Base-by-base conservation (phyloP, 805 yeast genomes). In the Cyberlindnera meyerae region DNA sequence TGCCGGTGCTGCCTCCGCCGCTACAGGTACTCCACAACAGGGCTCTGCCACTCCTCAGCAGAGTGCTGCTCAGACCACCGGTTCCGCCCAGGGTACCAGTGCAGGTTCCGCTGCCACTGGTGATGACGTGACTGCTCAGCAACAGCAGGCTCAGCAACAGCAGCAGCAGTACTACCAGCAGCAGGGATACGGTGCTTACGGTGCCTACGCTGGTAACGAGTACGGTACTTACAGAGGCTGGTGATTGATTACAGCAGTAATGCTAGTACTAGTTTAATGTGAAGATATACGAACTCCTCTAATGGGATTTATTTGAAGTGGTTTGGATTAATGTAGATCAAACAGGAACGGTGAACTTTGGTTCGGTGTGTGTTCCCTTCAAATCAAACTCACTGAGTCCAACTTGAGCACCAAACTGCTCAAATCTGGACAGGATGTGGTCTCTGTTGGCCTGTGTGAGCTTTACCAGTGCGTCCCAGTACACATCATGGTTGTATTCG, bases 301-400 rank as follows among this genome's bases (percentile, higher is more conserved):
- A n/a, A n/a, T n/a, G n/a, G n/a, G n/a, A n/a, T n/a, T n/a, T n/a
- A n/a, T n/a, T n/a, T n/a, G n/a, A 8, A 8, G 24, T 21, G 11
- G 24, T 11, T 11, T 21, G 24, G 11, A 21, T 21, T 8, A 8
- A 11, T 21, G 11, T 21, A 21, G 12, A 13, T 27, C 29, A 32
- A 25, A 8, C 12, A 6, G 27, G 26, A 21, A 37, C 34, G n/a
- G 44, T 36, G 30, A 29, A 43, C 5, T 16, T 13, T 15, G 34
- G 33, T 4, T 34, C 33, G 8, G 29, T 30, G 15, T 34, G 25
- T 11, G 25, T 18, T n/a, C 72, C 75, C 57, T 96, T 73, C 44
- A 89, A 68, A 53, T 83, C 95, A 33, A 64, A 65, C 58, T 89
- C 97, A 52, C 89, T 78, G 44, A 86, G 71, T 3, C 97, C 97